phyloP scores from a whole-genome alignment of 306 rosid genomes.

The Inga leiocalycina region DNA sequence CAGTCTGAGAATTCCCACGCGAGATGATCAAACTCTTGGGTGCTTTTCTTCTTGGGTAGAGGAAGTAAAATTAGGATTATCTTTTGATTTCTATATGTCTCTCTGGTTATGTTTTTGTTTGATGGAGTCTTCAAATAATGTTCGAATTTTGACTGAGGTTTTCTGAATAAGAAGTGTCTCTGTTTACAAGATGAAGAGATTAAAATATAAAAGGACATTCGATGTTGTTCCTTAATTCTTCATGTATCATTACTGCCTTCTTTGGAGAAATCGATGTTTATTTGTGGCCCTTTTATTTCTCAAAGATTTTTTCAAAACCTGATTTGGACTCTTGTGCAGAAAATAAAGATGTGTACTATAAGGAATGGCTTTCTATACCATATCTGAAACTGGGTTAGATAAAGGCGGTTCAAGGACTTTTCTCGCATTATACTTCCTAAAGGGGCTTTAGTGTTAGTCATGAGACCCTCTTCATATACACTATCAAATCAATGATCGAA shows the following conservation, averaged over 20 bases:
- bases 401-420: too few species aligned
- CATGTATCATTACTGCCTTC: not conserved
- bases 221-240: not conserved
- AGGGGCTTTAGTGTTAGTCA: too few species aligned
- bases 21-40: conserved; percentile 35
- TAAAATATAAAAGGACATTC: not conserved
- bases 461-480: too few species aligned
- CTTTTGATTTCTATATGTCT: not conserved
- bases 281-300: not conserved
- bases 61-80: not conserved
- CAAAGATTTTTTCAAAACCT: not conserved
- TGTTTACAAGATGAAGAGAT: not conserved
- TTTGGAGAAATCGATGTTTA: not conserved
- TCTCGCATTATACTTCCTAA: too few species aligned
- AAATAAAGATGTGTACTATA: not conserved
- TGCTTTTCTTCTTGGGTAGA: conserved; percentile 23
- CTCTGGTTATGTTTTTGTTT: not conserved
- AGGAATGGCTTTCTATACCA: too few species aligned
- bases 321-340: not conserved
- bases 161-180: not conserved
- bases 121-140: not conserved
- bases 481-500: too few species aligned
- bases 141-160: not conserved
- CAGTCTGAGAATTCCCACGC: conserved; percentile 7
- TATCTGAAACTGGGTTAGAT: too few species aligned